phyloP scores from a whole-genome alignment of 495 filamentous ascomycete genomes.

The Penicillium robsamsonii region DNA sequence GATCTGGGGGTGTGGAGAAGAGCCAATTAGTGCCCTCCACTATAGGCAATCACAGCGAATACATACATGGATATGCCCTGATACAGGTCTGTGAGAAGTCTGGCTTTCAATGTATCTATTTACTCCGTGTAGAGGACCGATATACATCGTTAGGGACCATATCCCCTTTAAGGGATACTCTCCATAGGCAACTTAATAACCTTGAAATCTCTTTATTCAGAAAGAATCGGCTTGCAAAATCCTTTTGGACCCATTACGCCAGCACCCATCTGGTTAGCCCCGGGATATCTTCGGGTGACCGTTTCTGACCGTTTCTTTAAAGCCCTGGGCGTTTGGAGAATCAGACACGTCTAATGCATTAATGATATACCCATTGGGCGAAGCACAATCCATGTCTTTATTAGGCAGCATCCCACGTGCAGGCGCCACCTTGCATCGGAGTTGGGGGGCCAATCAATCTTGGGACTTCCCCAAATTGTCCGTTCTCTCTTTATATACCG shows the following conservation, averaged over 20 bases:
- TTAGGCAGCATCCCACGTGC: background rate
- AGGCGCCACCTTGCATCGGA: background rate
- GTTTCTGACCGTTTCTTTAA: background rate
- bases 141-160: background rate
- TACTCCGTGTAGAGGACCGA: too few relatives aligned
- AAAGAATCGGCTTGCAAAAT: background rate
- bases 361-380: background rate
- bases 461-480: background rate
- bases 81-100: background rate
- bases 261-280: slow-evolving; percentile 2
- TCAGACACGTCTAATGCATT: background rate
- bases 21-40: background rate
- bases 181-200: background rate
- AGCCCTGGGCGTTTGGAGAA: background rate
- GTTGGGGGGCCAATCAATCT: slow-evolving; percentile 1
- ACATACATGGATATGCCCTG: slow-evolving; percentile 1
- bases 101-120: background rate
- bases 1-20: slow-evolving; percentile 1
- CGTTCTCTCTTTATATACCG: background rate
- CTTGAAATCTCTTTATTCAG: background rate
- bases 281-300: slow-evolving; percentile 7
- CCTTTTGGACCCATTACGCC: background rate
- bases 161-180: background rate
- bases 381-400: background rate
- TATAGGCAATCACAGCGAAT: background rate